phyloP scores from a whole-genome alignment of 257 asterid species.

The Nicotiana tomentosiformis region DNA sequence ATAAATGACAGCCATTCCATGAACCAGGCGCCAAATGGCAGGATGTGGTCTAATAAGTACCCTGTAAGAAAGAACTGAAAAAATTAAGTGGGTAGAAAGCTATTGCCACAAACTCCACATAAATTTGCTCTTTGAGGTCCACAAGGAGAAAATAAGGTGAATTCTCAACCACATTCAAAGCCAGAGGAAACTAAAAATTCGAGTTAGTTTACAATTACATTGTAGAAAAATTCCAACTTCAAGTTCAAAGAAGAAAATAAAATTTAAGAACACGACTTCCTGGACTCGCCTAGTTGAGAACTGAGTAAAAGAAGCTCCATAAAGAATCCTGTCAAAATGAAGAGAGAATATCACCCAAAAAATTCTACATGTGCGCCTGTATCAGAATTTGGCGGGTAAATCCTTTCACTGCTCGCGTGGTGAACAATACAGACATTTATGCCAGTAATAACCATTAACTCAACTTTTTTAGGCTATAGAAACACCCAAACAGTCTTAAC shows the following conservation, averaged over 20 bases:
- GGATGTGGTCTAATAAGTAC: slow-evolving; percentile 98
- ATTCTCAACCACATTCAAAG: neutral
- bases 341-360: neutral
- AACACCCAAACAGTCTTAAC: neutral
- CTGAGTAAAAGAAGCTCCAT: neutral
- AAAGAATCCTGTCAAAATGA: neutral
- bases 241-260: neutral
- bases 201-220: neutral
- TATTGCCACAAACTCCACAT: neutral
- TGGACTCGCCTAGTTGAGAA: slow-evolving; percentile 1
- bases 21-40: slow-evolving; percentile 96
- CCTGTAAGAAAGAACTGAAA: slow-evolving; percentile 37
- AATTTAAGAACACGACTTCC: neutral
- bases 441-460: neutral
- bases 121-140: neutral
- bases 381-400: neutral
- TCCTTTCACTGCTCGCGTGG: neutral
- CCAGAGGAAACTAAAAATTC: neutral
- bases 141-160: neutral
- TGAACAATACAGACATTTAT: neutral
- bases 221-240: neutral
- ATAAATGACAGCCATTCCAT: slow-evolving; percentile 93
- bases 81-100: neutral
- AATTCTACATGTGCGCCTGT: neutral
- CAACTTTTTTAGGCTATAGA: neutral